A percentile compares a stretch with the other conserved stretches of the same genome.
These are phyloP conservation scores for Microascus cirrosus DNA, from an alignment of 2,329 filamentous ascomycete genomes.

Conservation along the genomic window DNA sequence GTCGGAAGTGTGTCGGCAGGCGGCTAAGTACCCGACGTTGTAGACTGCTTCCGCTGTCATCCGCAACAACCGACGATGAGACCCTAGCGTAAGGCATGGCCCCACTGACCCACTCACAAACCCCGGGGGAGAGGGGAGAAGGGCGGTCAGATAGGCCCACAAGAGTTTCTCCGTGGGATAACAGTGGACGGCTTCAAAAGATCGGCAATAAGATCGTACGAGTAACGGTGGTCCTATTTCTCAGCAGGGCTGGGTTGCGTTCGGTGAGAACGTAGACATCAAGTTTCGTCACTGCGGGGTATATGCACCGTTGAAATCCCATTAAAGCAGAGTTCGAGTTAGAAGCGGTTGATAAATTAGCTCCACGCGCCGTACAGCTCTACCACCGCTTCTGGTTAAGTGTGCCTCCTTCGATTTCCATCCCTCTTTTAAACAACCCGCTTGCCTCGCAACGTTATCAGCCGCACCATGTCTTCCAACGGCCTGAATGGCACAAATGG, in stretches of 20 bases:
- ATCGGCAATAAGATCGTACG: background rate
- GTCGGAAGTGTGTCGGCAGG: background rate
- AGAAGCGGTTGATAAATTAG: background rate
- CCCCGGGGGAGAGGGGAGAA: background rate
- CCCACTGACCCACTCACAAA: background rate
- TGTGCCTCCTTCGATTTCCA: background rate
- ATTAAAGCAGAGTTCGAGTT: background rate
- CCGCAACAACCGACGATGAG: too few species aligned
- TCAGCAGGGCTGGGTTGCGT: background rate
- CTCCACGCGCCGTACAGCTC: background rate
- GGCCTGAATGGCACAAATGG: background rate
- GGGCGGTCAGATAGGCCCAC: background rate
- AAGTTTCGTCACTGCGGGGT: background rate
- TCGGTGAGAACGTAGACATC: background rate
- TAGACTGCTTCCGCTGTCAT: background rate
- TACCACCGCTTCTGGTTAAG: background rate
- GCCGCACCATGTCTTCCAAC: background rate
- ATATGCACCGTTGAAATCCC: background rate
- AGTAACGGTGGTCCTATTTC: background rate
- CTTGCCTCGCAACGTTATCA: background rate
- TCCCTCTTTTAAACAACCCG: background rate
- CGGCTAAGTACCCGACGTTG: background rate
- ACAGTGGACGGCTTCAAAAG: background rate
- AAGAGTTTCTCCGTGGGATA: background rate
- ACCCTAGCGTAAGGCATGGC: background rate